phyloP scores from a whole-genome alignment of 2,329 filamentous ascomycete species.

The Nannizzia gypsea region DNA sequence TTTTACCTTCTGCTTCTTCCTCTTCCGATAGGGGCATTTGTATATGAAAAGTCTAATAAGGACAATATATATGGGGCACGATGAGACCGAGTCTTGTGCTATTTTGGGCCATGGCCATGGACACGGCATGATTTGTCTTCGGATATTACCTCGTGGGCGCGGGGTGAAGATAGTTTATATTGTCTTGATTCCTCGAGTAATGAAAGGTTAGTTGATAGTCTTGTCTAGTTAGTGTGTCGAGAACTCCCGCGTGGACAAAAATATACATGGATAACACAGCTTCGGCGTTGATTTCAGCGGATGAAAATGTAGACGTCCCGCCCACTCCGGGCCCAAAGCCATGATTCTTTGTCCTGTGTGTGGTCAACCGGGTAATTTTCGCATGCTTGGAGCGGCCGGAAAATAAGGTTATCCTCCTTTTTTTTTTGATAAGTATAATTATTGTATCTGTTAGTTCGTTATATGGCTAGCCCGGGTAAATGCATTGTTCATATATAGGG shows the following conservation, averaged over 20 bases:
- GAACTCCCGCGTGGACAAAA: neutral
- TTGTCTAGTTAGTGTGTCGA: neutral
- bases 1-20: too few relatives aligned
- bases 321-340: neutral
- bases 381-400: neutral
- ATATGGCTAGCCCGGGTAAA: neutral
- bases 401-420: neutral
- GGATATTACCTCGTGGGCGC: conserved; percentile 1
- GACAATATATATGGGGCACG: neutral
- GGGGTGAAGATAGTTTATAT: neutral
- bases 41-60: too few relatives aligned
- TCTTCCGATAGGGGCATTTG: too few relatives aligned
- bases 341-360: neutral
- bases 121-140: neutral
- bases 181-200: neutral
- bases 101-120: neutral
- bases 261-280: too few relatives aligned
- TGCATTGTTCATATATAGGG: neutral
- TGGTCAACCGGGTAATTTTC: neutral
- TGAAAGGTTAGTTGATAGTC: too few relatives aligned
- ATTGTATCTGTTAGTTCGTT: too few relatives aligned
- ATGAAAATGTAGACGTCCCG: neutral
- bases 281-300: too few relatives aligned
- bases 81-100: neutral
- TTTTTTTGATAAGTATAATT: neutral